These are phyloP conservation scores for Lojkania enalia DNA, from an alignment of 2,329 filamentous ascomycete genomes.

Conservation along the genomic window DNA sequence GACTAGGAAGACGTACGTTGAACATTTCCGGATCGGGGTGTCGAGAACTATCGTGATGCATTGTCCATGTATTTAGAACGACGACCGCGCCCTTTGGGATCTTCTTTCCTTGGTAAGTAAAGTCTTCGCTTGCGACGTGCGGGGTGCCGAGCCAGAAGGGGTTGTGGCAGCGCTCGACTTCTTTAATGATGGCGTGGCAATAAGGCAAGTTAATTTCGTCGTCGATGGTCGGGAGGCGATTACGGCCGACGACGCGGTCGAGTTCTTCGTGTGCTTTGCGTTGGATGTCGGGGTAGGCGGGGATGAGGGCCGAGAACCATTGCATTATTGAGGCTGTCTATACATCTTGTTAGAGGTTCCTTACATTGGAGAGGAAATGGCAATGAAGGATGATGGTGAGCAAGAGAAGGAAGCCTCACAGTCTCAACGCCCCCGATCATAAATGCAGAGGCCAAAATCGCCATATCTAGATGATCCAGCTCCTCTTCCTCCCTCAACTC, in stretches of 20 bases:
- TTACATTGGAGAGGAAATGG: no score
- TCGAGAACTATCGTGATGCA: constrained; percentile 36
- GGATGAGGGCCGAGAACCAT: constrained; percentile 11
- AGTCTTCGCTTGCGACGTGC: constrained; percentile 9
- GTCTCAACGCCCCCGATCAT: constrained; percentile 24
- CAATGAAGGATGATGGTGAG: no score
- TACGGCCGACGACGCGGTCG: constrained; percentile 17
- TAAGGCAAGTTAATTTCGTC: constrained; percentile 19
- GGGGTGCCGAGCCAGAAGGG: constrained; percentile 10
- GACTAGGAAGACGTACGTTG: constrained; percentile 5
- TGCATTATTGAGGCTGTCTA: no score
- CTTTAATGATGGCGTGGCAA: constrained; percentile 15
- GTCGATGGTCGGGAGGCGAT: constrained; percentile 13
- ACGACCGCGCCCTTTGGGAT: constrained; percentile 48
- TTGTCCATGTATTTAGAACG: constrained; percentile 44
- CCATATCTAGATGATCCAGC: constrained; percentile 20
- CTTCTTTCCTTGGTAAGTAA: constrained; percentile 21
- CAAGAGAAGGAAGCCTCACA: neutral
- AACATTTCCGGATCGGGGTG: constrained; percentile 21
- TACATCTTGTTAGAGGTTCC: no score
- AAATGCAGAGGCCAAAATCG: constrained; percentile 20
- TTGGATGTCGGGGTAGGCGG: constrained; percentile 9
- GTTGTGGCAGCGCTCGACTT: constrained; percentile 9
- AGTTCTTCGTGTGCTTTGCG: constrained; percentile 14
- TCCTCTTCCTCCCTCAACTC: constrained; percentile 11